phyloP scores from a whole-genome alignment of 352 stramenopile species.

The Phytophthora macrochlamydospora region DNA sequence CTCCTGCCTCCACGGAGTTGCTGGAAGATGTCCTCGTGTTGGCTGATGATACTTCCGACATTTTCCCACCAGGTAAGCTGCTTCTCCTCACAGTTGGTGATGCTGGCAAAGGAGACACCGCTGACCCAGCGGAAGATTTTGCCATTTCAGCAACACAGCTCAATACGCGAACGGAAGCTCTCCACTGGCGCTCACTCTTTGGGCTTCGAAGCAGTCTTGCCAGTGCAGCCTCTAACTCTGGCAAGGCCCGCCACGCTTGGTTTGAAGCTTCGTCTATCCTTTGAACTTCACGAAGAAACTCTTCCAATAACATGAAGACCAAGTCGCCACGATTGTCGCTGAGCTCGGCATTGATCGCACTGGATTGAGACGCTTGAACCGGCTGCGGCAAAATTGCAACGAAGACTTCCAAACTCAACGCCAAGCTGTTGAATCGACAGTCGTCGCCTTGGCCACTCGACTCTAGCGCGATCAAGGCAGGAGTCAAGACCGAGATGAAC shows the following conservation, averaged over 20 bases:
- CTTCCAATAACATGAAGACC: constrained; percentile 41
- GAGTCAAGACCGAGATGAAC: constrained; percentile 22
- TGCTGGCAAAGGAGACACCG: constrained; percentile 10
- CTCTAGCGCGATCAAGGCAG: constrained; percentile 23
- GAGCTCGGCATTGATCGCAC: background rate
- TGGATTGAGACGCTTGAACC: background rate
- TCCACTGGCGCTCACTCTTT: constrained; percentile 42
- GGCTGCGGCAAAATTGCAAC: constrained; percentile 33
- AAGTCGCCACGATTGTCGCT: constrained; percentile 7
- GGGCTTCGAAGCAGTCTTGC: constrained; percentile 43
- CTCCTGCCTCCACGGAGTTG: constrained; percentile 9
- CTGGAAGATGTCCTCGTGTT: background rate
- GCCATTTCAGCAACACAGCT: constrained; percentile 35
- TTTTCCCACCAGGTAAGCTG: constrained; percentile 13
- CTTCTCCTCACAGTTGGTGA: constrained; percentile 13
- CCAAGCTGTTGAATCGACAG: constrained; percentile 20
- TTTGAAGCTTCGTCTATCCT: constrained; percentile 1
- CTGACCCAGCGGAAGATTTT: constrained; percentile 6
- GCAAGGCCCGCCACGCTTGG: constrained; percentile 38
- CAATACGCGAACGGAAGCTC: constrained; percentile 45
- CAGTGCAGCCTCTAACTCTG: constrained; percentile 39
- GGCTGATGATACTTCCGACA: constrained; percentile 6
- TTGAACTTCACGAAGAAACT: constrained; percentile 42
- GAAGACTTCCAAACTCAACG: constrained; percentile 32
- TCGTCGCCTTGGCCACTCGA: background rate